These are phyloP conservation scores for Dendrobium huoshanense DNA, from an alignment of 106 monocot species.

Conservation along the genomic window DNA sequence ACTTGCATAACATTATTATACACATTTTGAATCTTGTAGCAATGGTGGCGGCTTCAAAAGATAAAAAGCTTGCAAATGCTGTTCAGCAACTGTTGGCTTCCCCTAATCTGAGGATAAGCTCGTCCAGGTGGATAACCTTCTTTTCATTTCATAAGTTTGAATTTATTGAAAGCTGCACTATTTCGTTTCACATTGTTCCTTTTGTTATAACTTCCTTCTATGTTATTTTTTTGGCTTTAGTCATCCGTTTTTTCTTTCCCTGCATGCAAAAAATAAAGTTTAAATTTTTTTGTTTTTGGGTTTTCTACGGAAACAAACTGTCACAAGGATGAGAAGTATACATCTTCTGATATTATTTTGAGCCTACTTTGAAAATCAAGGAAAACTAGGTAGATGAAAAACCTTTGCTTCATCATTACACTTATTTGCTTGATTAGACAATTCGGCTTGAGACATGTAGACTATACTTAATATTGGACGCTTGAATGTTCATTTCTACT, in stretches of 20 bases:
- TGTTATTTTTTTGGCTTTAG: too few species aligned
- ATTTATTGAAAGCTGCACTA: not conserved
- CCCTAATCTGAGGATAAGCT: constrained; percentile 78
- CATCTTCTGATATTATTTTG: too few species aligned
- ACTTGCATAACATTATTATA: not conserved
- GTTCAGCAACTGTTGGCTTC: constrained; percentile 87
- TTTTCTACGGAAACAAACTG: too few species aligned
- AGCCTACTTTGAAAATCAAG: too few species aligned
- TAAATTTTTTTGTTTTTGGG: not conserved
- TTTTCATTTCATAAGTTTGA: not conserved
- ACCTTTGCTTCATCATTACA: too few species aligned
- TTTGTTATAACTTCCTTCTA: too few species aligned
- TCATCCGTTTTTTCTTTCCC: too few species aligned
- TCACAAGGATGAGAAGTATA: too few species aligned
- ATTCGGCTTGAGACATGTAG: too few species aligned
- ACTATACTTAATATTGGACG: too few species aligned
- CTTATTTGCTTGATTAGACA: too few species aligned
- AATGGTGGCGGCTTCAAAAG: constrained; percentile 96
- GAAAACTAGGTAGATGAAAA: too few species aligned
- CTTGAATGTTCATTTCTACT: not conserved
- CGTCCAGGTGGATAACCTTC: constrained; percentile 47
- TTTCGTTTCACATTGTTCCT: not conserved
- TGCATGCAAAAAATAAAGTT: not conserved
- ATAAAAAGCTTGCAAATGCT: constrained; percentile 71
- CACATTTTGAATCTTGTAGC: constrained; percentile 37